phyloP scores from a whole-genome alignment of 2,329 filamentous ascomycete species.

The Elsinoe necatrix region DNA sequence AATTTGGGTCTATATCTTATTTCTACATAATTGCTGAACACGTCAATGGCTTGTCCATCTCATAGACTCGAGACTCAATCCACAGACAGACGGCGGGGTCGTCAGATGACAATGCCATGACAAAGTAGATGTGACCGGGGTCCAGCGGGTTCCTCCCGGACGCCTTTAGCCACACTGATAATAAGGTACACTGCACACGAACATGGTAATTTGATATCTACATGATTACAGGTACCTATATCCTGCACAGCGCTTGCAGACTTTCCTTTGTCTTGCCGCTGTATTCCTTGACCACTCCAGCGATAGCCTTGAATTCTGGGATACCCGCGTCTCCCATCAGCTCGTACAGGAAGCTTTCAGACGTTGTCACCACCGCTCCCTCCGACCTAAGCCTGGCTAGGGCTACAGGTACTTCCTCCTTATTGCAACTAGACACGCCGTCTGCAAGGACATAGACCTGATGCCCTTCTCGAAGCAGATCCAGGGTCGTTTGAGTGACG shows the following conservation, averaged over 20 bases:
- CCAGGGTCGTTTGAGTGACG: conserved; percentile 83
- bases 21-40: not conserved
- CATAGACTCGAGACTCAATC: not conserved
- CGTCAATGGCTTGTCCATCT: not conserved
- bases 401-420: conserved; percentile 70
- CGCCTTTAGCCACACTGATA: not conserved
- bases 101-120: not conserved
- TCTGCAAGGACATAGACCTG: conserved; percentile 81
- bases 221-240: conserved; percentile 28
- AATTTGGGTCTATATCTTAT: not conserved
- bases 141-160: conserved; percentile 2
- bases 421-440: conserved; percentile 80
- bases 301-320: conserved; percentile 63
- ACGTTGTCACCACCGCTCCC: conserved; percentile 72
- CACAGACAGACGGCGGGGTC: not conserved
- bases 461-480: conserved; percentile 67
- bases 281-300: conserved; percentile 69
- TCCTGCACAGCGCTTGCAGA: conserved; percentile 57
- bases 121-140: conserved; percentile 10
- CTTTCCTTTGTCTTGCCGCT: conserved; percentile 60
- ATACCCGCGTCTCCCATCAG: conserved; percentile 72
- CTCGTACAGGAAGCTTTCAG: conserved; percentile 87
- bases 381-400: conserved; percentile 65
- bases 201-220: conserved; percentile 2
- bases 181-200: not conserved